Base-by-base conservation (phyloP, 2,329 filamentous ascomycete species). In the Alternaria hordeiaustralica region DNA sequence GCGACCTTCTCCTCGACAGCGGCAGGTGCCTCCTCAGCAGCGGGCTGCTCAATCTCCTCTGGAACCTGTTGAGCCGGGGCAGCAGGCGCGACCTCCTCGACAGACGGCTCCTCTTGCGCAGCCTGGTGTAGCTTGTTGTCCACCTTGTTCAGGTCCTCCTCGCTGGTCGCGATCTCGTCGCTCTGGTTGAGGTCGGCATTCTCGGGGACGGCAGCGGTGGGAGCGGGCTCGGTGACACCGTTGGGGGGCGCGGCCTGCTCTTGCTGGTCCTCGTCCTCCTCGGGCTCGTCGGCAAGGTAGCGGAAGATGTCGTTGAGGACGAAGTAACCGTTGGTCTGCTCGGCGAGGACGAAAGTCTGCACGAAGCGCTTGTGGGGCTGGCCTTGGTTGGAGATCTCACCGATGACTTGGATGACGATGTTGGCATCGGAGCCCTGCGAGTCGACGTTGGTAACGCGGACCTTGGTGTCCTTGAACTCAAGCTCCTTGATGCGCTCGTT, bases 301-400 rank as follows among this genome's bases (percentile, higher is more conserved):
- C 96, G 89, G 85, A 98, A 93, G 79, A 99, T 97, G 78, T 99
- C 96, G 82, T 99, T 99, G 74, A 99, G 88, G 33, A 99, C 95
- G 75, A 97, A 99, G 86, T 98, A 99, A 68, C 96, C 96, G 61
- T 95, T 97, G 54, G 93, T 93, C 84, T 99, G 96, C 81, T 95
- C 90, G 53, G 96, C 96, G 67, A 99, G 92, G 67, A 99, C 93
- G 74, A 99, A 99, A 56, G 95, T 98, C 86, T 99, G 96, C 44
- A 94, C 92, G 78, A 99, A 99, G 82, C 97, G 97, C 85, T 92
- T 94, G 76, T 95, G 93, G 63, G 96, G 92, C 68, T 90, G 90
- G 53, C 89, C 89, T 82, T 96, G 96, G 88, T 97, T 97, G 75
- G 94, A 97, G 75, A 96, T 96, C 83, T 98, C 95, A 70, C 96